Evolutionary conservation across 208 protist species (phyloP), one percentile per base, ranked within the genome.

Genomic region (Trypanosoma platydactyli): DNA sequence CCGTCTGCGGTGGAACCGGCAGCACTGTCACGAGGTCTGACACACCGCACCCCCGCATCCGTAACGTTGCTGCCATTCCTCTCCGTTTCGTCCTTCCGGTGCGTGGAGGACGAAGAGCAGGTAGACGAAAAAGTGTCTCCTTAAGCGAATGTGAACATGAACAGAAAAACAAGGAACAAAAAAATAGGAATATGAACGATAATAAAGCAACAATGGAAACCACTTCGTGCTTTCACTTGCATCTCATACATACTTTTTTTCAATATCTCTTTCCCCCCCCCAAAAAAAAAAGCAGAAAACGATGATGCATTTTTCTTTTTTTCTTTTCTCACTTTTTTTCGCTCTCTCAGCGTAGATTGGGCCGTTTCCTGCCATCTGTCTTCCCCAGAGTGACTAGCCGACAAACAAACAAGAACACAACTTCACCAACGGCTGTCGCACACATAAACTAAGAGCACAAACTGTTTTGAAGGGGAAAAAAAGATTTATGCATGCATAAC

Each of bases 1-100:
- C 77, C 27, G 62, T 63, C 60, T 76, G 73, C 25, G 66, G 73
- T 20, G 66, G 73, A 7, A 60, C 48, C 29, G 84, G 84, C 15
- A 81, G 69, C 13, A 89, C 80, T 29, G 67, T 62, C 6, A 89
- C 71, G 40, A 84, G 79, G 6, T 79, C 71, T 30, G 73, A 68
- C 44, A 73, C 13, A 7, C 16, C 12, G 16, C 57, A 65, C 24
- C 35, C 44, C 0, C 27, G 20, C 18, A 33, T 2, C 41, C 16
- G 16, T 33, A 46, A 2, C 22, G 49, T 46, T 15, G 5, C 3
- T 1, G 4, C 35, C 12, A 24, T n/a, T 18, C 27, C 20, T 56
- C 22, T 30, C 48, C 12, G 3, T 24, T 40, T 22, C 59, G 18
- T 41, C 16, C 3, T 24, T 22, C 3, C 6, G 13, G 44, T 12